Percentiles rank a stretch among this genome's conserved stretches.
Conservation (phyloP, 1,284 basidiomycete genomes). For the Ganoderma resinaceum region DNA sequence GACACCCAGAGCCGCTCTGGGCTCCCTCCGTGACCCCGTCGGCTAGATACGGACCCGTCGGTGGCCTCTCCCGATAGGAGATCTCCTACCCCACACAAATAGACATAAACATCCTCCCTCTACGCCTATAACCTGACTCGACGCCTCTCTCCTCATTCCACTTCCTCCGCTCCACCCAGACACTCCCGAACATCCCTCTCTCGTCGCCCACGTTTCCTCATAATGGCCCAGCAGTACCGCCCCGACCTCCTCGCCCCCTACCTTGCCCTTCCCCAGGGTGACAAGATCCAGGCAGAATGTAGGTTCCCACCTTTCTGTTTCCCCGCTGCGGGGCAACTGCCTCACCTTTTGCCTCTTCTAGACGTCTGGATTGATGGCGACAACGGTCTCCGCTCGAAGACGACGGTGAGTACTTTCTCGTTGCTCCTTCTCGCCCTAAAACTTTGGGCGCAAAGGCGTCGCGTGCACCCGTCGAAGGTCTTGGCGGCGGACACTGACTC, state of each 20-base stretch:
- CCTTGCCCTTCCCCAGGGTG: constrained; percentile 86
- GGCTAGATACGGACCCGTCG: constrained; percentile 20
- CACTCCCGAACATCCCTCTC: background rate
- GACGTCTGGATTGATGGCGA: constrained; percentile 98
- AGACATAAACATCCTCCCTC: constrained; percentile 25
- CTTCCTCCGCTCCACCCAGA: constrained; percentile 27
- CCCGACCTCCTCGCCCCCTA: constrained; percentile 89
- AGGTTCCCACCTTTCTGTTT: constrained; percentile 38
- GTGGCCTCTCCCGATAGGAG: constrained; percentile 21
- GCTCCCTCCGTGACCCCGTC: background rate
- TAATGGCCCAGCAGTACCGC: constrained; percentile 56
- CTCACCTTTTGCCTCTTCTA: constrained; percentile 45
- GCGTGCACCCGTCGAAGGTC: background rate
- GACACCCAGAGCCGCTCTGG: background rate
- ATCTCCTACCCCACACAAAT: constrained; percentile 28
- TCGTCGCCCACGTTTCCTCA: constrained; percentile 27
- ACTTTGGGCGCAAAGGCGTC: background rate
- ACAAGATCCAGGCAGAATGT: constrained; percentile 94
- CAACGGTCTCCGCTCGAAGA: constrained; percentile 92
- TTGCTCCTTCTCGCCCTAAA: background rate
- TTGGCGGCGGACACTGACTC: background rate
- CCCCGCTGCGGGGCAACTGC: constrained; percentile 20
- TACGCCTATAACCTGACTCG: constrained; percentile 27
- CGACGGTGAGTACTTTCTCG: constrained; percentile 63
- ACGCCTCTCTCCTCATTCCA: constrained; percentile 16